A percentile compares a stretch with the other conserved stretches of the same genome.
Conservation (phyloP, 192 early-diverging fungal genomes). For the Coemansia sp. region DNA sequence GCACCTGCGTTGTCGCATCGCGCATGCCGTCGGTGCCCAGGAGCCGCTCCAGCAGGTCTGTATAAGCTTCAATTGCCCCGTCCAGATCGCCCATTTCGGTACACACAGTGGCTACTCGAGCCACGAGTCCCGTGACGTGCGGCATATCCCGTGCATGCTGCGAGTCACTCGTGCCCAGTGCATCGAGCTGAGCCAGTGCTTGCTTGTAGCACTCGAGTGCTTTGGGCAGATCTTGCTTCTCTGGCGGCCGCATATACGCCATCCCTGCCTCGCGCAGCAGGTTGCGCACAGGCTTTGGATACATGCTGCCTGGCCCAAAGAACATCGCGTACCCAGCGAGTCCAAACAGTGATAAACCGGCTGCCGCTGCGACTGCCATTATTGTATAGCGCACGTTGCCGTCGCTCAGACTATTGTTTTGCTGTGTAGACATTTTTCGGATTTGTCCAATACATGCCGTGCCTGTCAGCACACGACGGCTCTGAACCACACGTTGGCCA, state of each 20-base stretch:
- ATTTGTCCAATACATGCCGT: background rate
- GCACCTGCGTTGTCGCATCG: constrained; percentile 36
- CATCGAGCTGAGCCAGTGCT: constrained; percentile 35
- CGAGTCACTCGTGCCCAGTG: constrained; percentile 27
- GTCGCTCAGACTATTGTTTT: background rate
- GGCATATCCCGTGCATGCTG: constrained; percentile 27
- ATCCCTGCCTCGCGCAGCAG: constrained; percentile 46
- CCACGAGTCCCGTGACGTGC: constrained; percentile 48
- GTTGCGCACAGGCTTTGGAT: constrained; percentile 33
- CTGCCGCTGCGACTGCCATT: background rate
- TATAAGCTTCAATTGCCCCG: constrained; percentile 31
- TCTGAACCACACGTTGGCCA: background rate
- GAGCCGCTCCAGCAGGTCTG: constrained; percentile 44
- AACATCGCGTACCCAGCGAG: constrained; percentile 31
- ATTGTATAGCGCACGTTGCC: constrained; percentile 20
- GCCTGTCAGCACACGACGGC: background rate
- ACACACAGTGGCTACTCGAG: constrained; percentile 41
- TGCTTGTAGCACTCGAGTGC: constrained; percentile 36
- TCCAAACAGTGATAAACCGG: constrained; percentile 14
- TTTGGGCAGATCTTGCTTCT: constrained; percentile 51
- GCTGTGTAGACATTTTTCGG: constrained; percentile 14
- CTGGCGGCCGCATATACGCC: constrained; percentile 33
- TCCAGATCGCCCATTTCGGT: constrained; percentile 50
- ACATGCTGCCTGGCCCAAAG: constrained; percentile 33
- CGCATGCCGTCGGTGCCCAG: constrained; percentile 36